Evolutionary conservation across 371 early-diverging fungal genomes (phyloP).

Genomic region (Apophysomyces ossiformis): DNA sequence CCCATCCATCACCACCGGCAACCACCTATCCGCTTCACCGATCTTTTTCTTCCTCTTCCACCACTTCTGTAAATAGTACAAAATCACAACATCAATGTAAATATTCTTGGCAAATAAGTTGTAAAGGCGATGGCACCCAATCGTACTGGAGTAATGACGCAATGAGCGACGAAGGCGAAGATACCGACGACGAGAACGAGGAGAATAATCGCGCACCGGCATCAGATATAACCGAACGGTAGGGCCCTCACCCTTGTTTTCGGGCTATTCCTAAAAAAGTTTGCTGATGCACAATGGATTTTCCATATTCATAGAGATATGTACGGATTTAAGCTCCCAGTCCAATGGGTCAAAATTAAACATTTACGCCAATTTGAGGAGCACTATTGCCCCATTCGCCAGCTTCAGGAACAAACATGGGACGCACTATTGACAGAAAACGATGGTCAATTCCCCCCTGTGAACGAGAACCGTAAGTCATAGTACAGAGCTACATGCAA

Average conservation of each 20-base stretch:
- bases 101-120: background rate
- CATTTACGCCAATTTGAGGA: slow-evolving; percentile 54
- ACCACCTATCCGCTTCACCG: background rate
- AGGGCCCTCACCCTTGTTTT: background rate
- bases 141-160: background rate
- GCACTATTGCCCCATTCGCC: slow-evolving; percentile 49
- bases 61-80: background rate
- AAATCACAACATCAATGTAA: background rate
- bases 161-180: background rate
- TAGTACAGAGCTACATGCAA: background rate
- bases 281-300: too few species aligned
- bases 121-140: background rate
- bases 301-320: slow-evolving; percentile 41
- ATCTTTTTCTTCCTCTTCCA: background rate
- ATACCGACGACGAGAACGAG: background rate
- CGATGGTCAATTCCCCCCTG: slow-evolving; percentile 49
- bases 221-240: background rate
- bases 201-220: background rate
- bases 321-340: slow-evolving; percentile 65
- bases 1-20: background rate
- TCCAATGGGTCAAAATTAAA: slow-evolving; percentile 55
- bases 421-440: slow-evolving; percentile 43
- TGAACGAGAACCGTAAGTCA: slow-evolving; percentile 53
- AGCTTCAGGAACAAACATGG: slow-evolving; percentile 57
- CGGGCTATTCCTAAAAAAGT: too few species aligned